Conservation (phyloP, 257 asterid species). For the Fraxinus cuspidata region DNA sequence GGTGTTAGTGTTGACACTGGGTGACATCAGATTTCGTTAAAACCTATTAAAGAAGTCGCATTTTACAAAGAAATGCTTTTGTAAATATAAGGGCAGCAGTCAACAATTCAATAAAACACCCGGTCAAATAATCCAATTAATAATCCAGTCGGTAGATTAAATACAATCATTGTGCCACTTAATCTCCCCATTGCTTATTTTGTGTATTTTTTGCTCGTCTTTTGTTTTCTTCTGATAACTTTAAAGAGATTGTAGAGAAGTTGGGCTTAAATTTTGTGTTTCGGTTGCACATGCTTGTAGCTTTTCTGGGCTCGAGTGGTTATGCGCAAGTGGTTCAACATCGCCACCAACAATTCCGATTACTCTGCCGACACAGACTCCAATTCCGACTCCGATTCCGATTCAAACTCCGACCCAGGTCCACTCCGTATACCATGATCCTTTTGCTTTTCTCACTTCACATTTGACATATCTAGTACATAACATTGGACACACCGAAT, state of each 20-base stretch:
- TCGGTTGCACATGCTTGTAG: slow-evolving; percentile 85
- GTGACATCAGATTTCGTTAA: too few species aligned
- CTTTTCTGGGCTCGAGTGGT: slow-evolving; percentile 72
- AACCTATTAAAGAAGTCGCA: too few species aligned
- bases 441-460: neutral
- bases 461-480: neutral
- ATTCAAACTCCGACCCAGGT: neutral
- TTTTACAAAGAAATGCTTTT: too few species aligned
- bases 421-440: neutral
- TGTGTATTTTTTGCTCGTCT: neutral
- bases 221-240: slow-evolving; percentile 26
- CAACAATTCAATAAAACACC: too few species aligned
- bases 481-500: neutral
- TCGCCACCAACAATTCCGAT: slow-evolving; percentile 51
- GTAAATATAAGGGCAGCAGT: too few species aligned
- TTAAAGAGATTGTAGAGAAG: slow-evolving; percentile 61
- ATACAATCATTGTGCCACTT: too few species aligned
- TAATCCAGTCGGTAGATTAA: too few species aligned
- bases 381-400: neutral
- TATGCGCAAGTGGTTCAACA: slow-evolving; percentile 81
- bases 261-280: slow-evolving; percentile 83
- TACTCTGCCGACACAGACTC: slow-evolving; percentile 48
- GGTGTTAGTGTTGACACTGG: too few species aligned
- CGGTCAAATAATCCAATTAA: too few species aligned
- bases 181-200: too few species aligned